Evolutionary conservation across 2,329 filamentous ascomycete species (phyloP).

Genomic region (Ambrosiella xylebori): DNA sequence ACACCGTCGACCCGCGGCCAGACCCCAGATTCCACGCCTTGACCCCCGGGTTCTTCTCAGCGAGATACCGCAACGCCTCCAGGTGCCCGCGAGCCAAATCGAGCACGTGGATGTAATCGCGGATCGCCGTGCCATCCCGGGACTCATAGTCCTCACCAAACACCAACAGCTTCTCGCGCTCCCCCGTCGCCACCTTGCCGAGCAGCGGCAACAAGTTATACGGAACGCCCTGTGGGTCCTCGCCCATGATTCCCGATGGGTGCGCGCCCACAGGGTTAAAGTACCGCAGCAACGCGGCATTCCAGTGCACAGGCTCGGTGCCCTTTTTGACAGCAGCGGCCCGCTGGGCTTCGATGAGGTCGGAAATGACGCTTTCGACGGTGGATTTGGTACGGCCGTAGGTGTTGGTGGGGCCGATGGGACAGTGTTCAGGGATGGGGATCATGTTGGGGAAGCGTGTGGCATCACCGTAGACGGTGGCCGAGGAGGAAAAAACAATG

Average conservation of each 20-base stretch:
- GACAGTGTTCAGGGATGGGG: slow-evolving; percentile 91
- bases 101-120: slow-evolving; percentile 95
- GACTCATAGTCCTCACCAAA: slow-evolving; percentile 91
- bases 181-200: slow-evolving; percentile 88
- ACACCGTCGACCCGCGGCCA: slow-evolving; percentile 85
- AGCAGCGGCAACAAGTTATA: slow-evolving; percentile 91
- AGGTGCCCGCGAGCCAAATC: slow-evolving; percentile 78
- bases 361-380: slow-evolving; percentile 81
- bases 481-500: slow-evolving; percentile 96
- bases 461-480: slow-evolving; percentile 95
- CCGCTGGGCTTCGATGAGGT: slow-evolving; percentile 75
- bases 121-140: slow-evolving; percentile 80
- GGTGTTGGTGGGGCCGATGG: slow-evolving; percentile 88
- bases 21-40: slow-evolving; percentile 95
- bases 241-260: slow-evolving; percentile 91
- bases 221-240: slow-evolving; percentile 88
- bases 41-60: slow-evolving; percentile 68
- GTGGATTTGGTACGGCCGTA: slow-evolving; percentile 94
- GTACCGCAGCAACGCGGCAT: slow-evolving; percentile 82
- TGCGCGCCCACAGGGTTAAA: slow-evolving; percentile 96
- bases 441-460: slow-evolving; percentile 97
- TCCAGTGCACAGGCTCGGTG: slow-evolving; percentile 67
- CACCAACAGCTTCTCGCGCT: slow-evolving; percentile 82
- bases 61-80: slow-evolving; percentile 77
- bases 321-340: slow-evolving; percentile 66